Evolutionary conservation across 768 basidiomycete genomes (phyloP).

Genomic region (Auricularia cornea): DNA sequence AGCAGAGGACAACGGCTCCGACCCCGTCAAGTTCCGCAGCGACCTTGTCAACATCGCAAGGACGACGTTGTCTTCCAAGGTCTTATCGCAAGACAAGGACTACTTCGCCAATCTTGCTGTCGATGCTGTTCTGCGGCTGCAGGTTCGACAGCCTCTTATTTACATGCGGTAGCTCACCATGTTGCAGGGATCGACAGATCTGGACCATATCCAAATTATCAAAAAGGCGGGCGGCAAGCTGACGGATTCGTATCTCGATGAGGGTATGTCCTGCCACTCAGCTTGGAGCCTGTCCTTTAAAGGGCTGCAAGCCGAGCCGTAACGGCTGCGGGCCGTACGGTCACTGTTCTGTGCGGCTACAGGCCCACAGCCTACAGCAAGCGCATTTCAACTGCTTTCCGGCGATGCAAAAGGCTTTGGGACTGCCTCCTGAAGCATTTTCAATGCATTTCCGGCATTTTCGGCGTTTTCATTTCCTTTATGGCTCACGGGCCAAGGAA

Average conservation of each 20-base stretch:
- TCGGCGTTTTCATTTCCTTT: too few species aligned
- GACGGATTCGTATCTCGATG: constrained; percentile 95
- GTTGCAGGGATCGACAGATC: constrained; percentile 79
- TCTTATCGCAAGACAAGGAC: constrained; percentile 91
- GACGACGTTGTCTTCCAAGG: constrained; percentile 93
- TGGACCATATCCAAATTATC: constrained; percentile 98
- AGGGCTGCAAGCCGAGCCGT: too few species aligned
- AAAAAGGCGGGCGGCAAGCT: constrained; percentile 99
- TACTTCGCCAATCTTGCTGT: constrained; percentile 98
- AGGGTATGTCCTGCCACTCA: constrained; percentile 70
- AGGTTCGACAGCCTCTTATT: constrained; percentile 36
- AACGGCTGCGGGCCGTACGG: too few species aligned
- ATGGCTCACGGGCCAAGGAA: too few species aligned
- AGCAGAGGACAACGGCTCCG: constrained; percentile 74
- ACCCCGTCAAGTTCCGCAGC: constrained; percentile 67
- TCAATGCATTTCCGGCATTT: too few species aligned
- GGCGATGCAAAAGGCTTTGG: too few species aligned
- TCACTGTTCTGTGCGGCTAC: too few species aligned
- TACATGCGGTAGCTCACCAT: constrained; percentile 1
- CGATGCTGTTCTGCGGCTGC: constrained; percentile 87
- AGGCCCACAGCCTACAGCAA: too few species aligned
- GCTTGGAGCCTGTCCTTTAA: too few species aligned
- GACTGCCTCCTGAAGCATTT: too few species aligned
- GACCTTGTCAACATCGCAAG: constrained; percentile 95
- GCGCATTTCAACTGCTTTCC: too few species aligned